Evolutionary conservation across 495 filamentous ascomycete genomes (phyloP), one percentile per base, ranked within the genome.

Genomic region (Neurospora sp.): DNA sequence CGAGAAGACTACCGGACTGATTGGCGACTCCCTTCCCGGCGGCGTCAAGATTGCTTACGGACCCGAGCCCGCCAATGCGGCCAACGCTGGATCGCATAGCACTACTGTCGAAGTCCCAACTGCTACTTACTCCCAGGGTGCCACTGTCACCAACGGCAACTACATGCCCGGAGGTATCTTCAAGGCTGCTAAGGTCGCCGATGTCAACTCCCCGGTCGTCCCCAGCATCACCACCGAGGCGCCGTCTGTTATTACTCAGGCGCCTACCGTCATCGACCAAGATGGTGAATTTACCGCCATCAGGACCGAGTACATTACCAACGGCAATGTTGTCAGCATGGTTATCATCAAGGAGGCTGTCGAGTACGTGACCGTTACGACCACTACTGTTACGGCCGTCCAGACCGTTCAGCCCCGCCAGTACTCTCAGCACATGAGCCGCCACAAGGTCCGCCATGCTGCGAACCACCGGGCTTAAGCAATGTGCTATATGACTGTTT

Each of bases 331-430:
- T 22, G 82, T 86, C 18, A 79, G 80, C 72, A 80, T 83, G 78
- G 77, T 86, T 22, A 75, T 86, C 14, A 80, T 83, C 78, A 82
- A 83, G 71, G 81, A 86, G 77, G 82, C 81, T 27, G 75, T 84
- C 9, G 80, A 83, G 65, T 85, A 83, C 37, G 82, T 86, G 42
- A 84, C 80, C 4, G 72, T 82, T 41, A 76, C 77, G 0, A 75
- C 75, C 40, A 72, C 71, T 31, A 75, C 73, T 38, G 72, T 68
- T 45, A 74, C 72, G 9, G 72, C 79, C 8, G 74, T 70, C 20
- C 69, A 39, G 4, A 70, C 37, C 16, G 68, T 75, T 42, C 77
- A 80, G 71, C 76, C 75, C 10, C 76, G 78, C n/a, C 75, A 76
- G 4, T 74, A 74, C 68, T 27, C 72, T 10, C 59, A 48, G 9